Evolutionary conservation across 345 rosid species (phyloP).

Genomic region (Pistacia integerrima): DNA sequence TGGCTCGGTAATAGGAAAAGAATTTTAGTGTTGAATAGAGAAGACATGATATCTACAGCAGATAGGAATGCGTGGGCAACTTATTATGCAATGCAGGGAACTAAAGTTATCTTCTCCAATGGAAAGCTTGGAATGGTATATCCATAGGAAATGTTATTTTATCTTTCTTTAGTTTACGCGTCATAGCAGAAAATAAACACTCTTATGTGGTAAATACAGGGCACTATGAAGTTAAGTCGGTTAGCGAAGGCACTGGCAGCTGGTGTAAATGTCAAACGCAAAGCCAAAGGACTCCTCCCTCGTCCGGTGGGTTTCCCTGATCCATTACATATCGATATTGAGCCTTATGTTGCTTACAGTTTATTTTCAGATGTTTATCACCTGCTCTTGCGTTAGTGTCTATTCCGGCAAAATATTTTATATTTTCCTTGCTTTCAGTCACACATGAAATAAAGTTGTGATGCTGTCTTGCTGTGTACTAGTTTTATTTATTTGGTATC

Average conservation of each 20-base stretch:
- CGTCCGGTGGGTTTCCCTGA: slow-evolving; percentile 54
- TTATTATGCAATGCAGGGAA: slow-evolving; percentile 81
- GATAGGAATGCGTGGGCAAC: slow-evolving; percentile 95
- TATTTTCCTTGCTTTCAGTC: background rate
- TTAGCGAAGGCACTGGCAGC: slow-evolving; percentile 74
- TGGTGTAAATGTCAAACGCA: slow-evolving; percentile 75
- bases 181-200: slow-evolving; percentile 1
- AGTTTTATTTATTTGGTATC: background rate
- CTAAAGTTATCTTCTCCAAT: slow-evolving; percentile 71
- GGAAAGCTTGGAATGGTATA: slow-evolving; percentile 84
- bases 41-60: slow-evolving; percentile 86
- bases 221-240: slow-evolving; percentile 75
- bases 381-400: background rate
- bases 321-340: background rate
- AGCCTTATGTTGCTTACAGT: background rate
- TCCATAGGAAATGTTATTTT: background rate
- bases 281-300: slow-evolving; percentile 89
- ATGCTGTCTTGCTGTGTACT: background rate
- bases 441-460: background rate
- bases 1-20: slow-evolving; percentile 96
- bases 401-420: background rate
- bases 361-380: background rate
- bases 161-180: slow-evolving; percentile 4
- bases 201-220: slow-evolving; percentile 46
- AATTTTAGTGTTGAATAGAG: slow-evolving; percentile 84